Percentiles rank a stretch among this genome's conserved stretches.
phyloP scores from a whole-genome alignment of 805 yeast species.

The Spathaspora boniae region DNA sequence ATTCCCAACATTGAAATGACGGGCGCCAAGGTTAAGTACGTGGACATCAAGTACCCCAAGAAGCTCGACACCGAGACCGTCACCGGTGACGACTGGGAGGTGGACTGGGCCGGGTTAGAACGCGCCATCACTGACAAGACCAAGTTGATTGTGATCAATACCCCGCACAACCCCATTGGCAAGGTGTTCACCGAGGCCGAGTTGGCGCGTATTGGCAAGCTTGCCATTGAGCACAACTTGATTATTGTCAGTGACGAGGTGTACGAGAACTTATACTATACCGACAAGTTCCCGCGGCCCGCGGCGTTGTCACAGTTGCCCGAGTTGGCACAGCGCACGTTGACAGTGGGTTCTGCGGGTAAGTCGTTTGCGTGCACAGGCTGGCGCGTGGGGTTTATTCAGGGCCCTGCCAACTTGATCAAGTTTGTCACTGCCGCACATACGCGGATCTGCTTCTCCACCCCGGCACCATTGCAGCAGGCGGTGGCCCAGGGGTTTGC shows the following conservation, averaged over 20 bases:
- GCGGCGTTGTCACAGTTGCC: slow-evolving; percentile 67
- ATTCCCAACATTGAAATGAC: slow-evolving; percentile 90
- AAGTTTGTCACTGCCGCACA: slow-evolving; percentile 85
- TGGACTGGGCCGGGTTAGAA: slow-evolving; percentile 76
- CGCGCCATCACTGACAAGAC: slow-evolving; percentile 71
- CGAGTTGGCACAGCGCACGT: slow-evolving; percentile 71
- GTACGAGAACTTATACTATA: slow-evolving; percentile 83
- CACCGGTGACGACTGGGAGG: slow-evolving; percentile 81
- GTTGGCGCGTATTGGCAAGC: slow-evolving; percentile 66
- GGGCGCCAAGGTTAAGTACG: slow-evolving; percentile 89
- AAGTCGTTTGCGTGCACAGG: slow-evolving; percentile 99
- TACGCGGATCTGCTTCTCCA: slow-evolving; percentile 87
- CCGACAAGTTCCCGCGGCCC: slow-evolving; percentile 68
- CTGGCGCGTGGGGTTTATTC: slow-evolving; percentile 96
- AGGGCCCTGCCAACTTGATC: slow-evolving; percentile 80
- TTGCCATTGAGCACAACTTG: slow-evolving; percentile 83
- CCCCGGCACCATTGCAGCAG: slow-evolving; percentile 90
- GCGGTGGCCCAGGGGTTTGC: slow-evolving; percentile 80
- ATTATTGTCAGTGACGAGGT: slow-evolving; percentile 90
- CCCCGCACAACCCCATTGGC: slow-evolving; percentile 97
- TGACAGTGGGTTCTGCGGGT: slow-evolving; percentile 96
- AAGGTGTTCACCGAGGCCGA: slow-evolving; percentile 80
- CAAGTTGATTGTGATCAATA: slow-evolving; percentile 80
- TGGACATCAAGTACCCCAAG: slow-evolving; percentile 78
- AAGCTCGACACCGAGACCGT: slow-evolving; percentile 62